Percentiles rank a stretch among this genome's conserved stretches.
These are phyloP conservation scores for Hericium coralloides DNA, from an alignment of 768 basidiomycete genomes.

Conservation along the genomic window DNA sequence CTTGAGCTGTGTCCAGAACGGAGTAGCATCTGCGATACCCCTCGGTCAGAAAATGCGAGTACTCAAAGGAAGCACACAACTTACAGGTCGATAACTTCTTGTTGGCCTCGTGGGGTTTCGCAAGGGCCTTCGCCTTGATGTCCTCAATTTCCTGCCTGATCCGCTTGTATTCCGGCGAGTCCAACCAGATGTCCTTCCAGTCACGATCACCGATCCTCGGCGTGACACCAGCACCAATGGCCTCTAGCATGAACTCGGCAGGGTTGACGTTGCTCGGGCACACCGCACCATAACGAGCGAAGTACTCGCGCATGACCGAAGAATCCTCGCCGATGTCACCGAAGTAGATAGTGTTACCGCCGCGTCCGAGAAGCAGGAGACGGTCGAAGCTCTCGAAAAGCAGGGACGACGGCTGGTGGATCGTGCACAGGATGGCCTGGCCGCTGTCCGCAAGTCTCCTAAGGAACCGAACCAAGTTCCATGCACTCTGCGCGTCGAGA, in stretches of 20 bases:
- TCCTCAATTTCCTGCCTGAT: slow-evolving; percentile 30
- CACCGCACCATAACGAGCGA: slow-evolving; percentile 60
- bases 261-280: slow-evolving; percentile 80
- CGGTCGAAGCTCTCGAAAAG: slow-evolving; percentile 85
- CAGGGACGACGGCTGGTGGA: slow-evolving; percentile 81
- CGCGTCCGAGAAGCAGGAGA: slow-evolving; percentile 59
- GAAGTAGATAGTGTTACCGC: slow-evolving; percentile 89
- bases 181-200: slow-evolving; percentile 83
- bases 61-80: background rate
- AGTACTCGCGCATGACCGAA: slow-evolving; percentile 62
- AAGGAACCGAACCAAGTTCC: slow-evolving; percentile 79
- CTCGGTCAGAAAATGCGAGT: slow-evolving; percentile 37
- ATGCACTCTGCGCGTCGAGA: slow-evolving; percentile 61
- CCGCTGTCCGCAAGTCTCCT: slow-evolving; percentile 80
- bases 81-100: slow-evolving; percentile 4
- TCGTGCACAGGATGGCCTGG: slow-evolving; percentile 85
- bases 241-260: slow-evolving; percentile 69
- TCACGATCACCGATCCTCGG: slow-evolving; percentile 69
- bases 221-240: slow-evolving; percentile 77
- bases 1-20: slow-evolving; percentile 66
- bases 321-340: slow-evolving; percentile 82
- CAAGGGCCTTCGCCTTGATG: slow-evolving; percentile 25
- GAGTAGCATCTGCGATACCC: slow-evolving; percentile 28
- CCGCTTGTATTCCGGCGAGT: slow-evolving; percentile 48
- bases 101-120: background rate